Conservation (phyloP, 2,329 filamentous ascomycete genomes). For the Claviceps purpurea region DNA sequence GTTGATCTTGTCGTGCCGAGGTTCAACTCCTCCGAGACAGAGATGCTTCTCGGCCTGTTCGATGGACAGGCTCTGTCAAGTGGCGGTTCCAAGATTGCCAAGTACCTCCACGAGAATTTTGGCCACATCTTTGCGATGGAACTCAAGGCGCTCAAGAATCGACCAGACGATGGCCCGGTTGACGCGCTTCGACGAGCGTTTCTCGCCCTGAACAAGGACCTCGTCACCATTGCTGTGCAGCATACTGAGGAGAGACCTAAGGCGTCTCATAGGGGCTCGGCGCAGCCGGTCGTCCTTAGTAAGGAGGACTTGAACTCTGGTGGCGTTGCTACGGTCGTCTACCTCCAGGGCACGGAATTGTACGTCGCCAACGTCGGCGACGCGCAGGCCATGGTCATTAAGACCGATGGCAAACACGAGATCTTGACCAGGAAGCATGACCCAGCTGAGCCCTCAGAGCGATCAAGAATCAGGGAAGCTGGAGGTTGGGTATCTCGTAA, state of each 20-base stretch:
- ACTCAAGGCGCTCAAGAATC: constrained; percentile 55
- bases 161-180: constrained; percentile 58
- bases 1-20: constrained; percentile 90
- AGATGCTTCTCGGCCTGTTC: constrained; percentile 87
- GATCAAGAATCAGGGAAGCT: constrained; percentile 81
- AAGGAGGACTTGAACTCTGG: constrained; percentile 85
- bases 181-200: constrained; percentile 84
- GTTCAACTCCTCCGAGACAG: constrained; percentile 78
- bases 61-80: constrained; percentile 83
- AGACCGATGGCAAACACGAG: constrained; percentile 70
- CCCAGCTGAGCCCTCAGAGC: constrained; percentile 71
- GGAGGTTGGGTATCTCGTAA: constrained; percentile 93
- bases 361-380: constrained; percentile 94
- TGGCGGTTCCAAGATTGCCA: constrained; percentile 89
- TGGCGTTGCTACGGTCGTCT: constrained; percentile 82
- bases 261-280: constrained; percentile 55
- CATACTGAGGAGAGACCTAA: constrained; percentile 60
- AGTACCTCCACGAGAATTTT: constrained; percentile 94
- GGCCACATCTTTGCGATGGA: constrained; percentile 72
- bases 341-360: constrained; percentile 77
- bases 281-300: constrained; percentile 62
- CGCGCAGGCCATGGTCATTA: constrained; percentile 88
- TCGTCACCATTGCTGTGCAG: constrained; percentile 73
- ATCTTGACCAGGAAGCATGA: constrained; percentile 87
- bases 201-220: constrained; percentile 80